Conservation (phyloP, 1,139 yeast genomes). For the Dujonia santamariae region DNA sequence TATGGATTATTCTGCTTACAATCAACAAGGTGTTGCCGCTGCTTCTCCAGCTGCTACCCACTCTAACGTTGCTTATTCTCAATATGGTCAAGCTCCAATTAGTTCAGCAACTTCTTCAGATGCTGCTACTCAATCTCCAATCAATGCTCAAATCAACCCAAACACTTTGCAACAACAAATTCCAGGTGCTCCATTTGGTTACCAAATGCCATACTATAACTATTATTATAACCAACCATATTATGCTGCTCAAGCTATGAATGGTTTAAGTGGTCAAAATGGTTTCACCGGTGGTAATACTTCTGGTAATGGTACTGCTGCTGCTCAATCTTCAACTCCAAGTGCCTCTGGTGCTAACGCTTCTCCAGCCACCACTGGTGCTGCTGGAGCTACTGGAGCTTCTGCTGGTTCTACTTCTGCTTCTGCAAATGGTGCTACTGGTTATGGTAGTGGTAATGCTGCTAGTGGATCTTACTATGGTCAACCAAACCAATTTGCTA, state of each 20-base stretch:
- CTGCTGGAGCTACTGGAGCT: constrained; percentile 4
- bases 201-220: constrained; percentile 38
- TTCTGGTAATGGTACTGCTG: constrained; percentile 11
- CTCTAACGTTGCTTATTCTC: constrained; percentile 25
- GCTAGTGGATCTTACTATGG: constrained; percentile 27
- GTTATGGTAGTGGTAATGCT: constrained; percentile 12
- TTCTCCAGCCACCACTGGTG: constrained; percentile 10
- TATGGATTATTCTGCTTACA: constrained; percentile 40
- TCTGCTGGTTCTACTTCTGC: constrained; percentile 9
- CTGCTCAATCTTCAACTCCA: constrained; percentile 3
- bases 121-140: constrained; percentile 27
- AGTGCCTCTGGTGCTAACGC: constrained; percentile 3
- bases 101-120: constrained; percentile 14
- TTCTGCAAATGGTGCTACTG: constrained; percentile 11
- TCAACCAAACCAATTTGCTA: constrained; percentile 35
- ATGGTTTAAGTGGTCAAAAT: constrained; percentile 25
- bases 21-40: constrained; percentile 31
- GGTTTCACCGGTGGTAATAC: constrained; percentile 18
- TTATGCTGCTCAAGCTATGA: constrained; percentile 33
- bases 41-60: constrained; percentile 38
- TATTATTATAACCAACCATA: constrained; percentile 44
- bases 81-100: constrained; percentile 20
- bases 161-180: constrained; percentile 23
- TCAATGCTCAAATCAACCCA: constrained; percentile 21
- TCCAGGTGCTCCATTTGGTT: constrained; percentile 39